A percentile compares a stretch with the other conserved stretches of the same genome.
Conservation (phyloP, 2,329 filamentous ascomycete species). For the Tolypocladium ovalisporum region DNA sequence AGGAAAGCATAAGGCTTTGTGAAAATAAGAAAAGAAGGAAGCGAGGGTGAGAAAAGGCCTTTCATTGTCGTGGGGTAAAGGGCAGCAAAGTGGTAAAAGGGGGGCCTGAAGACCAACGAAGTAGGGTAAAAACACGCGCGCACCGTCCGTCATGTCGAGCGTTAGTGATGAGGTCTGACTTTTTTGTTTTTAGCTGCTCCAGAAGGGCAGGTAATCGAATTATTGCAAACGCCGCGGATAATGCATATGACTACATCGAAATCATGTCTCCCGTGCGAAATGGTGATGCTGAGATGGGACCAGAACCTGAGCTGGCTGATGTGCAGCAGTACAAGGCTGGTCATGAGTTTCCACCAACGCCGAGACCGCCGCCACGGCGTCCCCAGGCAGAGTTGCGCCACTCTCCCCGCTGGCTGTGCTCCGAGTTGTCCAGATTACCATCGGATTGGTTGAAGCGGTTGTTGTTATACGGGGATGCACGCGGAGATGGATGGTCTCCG, state of each 20-base stretch:
- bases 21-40: not conserved
- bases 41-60: not conserved
- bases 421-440: slow-evolving; percentile 25
- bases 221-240: slow-evolving; percentile 22
- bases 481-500: slow-evolving; percentile 25
- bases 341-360: slow-evolving; percentile 35
- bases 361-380: slow-evolving; percentile 37
- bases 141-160: slow-evolving; percentile 10
- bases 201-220: slow-evolving; percentile 6
- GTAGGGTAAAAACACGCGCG: not conserved
- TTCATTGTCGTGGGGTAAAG: not conserved
- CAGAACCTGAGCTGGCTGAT: slow-evolving; percentile 1
- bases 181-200: slow-evolving; percentile 8
- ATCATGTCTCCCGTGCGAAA: slow-evolving; percentile 16
- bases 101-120: not conserved
- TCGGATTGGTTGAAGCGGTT: slow-evolving; percentile 33
- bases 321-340: slow-evolving; percentile 3
- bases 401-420: slow-evolving; percentile 36
- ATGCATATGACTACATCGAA: slow-evolving; percentile 26
- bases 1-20: not conserved
- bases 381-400: slow-evolving; percentile 48
- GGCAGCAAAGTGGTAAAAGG: not conserved
- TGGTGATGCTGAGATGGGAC: slow-evolving; percentile 1
- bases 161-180: slow-evolving; percentile 1
- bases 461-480: slow-evolving; percentile 28